Conservation (phyloP, 495 filamentous ascomycete genomes). For the Podospora anserina region DNA sequence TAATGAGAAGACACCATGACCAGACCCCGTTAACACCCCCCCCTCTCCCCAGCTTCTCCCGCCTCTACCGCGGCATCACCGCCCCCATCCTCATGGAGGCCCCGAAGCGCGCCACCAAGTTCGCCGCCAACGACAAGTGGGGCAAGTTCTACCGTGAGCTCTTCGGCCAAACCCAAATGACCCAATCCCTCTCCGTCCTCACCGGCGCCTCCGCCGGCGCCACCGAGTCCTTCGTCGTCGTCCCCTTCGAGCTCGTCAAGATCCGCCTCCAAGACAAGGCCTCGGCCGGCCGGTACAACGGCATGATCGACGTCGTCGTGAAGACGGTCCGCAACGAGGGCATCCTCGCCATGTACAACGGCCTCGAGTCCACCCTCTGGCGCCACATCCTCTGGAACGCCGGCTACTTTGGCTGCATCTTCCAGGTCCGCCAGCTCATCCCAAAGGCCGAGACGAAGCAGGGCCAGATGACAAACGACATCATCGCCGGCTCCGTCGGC, state of each 20-base stretch:
- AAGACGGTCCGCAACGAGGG: slow-evolving; percentile 83
- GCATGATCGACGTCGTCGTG: slow-evolving; percentile 82
- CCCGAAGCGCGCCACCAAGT: slow-evolving; percentile 96
- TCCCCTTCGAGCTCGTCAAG: slow-evolving; percentile 93
- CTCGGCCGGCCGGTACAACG: slow-evolving; percentile 89
- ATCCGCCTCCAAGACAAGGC: slow-evolving; percentile 95
- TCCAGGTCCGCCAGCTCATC: slow-evolving; percentile 82
- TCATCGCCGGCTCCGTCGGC: slow-evolving; percentile 81
- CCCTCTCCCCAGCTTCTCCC: slow-evolving; percentile 60
- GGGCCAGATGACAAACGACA: slow-evolving; percentile 76
- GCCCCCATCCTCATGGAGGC: slow-evolving; percentile 98
- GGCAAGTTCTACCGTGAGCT: slow-evolving; percentile 81
- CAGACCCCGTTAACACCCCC: slow-evolving; percentile 16
- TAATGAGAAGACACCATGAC: background rate
- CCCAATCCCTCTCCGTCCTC: slow-evolving; percentile 79
- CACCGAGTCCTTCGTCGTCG: slow-evolving; percentile 86
- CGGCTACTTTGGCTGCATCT: slow-evolving; percentile 97
- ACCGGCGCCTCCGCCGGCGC: slow-evolving; percentile 94
- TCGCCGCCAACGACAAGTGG: slow-evolving; percentile 98
- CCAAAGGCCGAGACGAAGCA: slow-evolving; percentile 76
- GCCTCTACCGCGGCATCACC: slow-evolving; percentile 91
- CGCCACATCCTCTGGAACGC: slow-evolving; percentile 96
- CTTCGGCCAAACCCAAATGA: slow-evolving; percentile 84
- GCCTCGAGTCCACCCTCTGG: slow-evolving; percentile 94
- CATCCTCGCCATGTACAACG: slow-evolving; percentile 87